These are phyloP conservation scores for Zarea fungicola DNA, from an alignment of 2,329 filamentous ascomycete species.

Conservation along the genomic window DNA sequence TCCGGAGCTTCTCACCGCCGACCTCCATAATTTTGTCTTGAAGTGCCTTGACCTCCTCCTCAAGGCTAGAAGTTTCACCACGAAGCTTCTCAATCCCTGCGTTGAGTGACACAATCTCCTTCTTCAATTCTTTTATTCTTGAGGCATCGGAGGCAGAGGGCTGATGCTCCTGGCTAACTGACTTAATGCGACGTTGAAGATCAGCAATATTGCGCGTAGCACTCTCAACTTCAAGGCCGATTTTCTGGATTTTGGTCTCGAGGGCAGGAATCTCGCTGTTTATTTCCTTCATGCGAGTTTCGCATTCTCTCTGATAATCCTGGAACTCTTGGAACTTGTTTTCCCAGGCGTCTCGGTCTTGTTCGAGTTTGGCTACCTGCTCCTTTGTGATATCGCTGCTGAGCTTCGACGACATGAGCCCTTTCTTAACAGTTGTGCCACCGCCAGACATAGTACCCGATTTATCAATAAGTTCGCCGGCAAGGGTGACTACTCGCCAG, in stretches of 20 bases:
- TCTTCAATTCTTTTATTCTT: constrained; percentile 66
- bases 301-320: constrained; percentile 74
- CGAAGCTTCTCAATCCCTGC: constrained; percentile 75
- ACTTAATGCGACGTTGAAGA: constrained; percentile 76
- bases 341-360: constrained; percentile 80
- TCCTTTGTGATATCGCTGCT: constrained; percentile 83
- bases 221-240: constrained; percentile 82
- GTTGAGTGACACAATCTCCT: constrained; percentile 69
- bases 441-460: constrained; percentile 99
- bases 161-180: constrained; percentile 75
- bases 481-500: constrained; percentile 94
- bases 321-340: constrained; percentile 79
- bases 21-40: constrained; percentile 99
- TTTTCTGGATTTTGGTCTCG: constrained; percentile 88
- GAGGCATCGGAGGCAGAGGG: constrained; percentile 75
- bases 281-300: constrained; percentile 65
- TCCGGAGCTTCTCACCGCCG: constrained; percentile 85
- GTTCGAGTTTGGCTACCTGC: constrained; percentile 80
- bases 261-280: constrained; percentile 75
- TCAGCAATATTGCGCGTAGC: constrained; percentile 79
- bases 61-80: constrained; percentile 80
- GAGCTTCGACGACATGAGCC: constrained; percentile 94
- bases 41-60: constrained; percentile 85
- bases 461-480: constrained; percentile 93
- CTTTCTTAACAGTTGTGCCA: constrained; percentile 82